Conservation (phyloP, 2,329 filamentous ascomycete genomes). For the Pseudocercospora pini-densiflorae region DNA sequence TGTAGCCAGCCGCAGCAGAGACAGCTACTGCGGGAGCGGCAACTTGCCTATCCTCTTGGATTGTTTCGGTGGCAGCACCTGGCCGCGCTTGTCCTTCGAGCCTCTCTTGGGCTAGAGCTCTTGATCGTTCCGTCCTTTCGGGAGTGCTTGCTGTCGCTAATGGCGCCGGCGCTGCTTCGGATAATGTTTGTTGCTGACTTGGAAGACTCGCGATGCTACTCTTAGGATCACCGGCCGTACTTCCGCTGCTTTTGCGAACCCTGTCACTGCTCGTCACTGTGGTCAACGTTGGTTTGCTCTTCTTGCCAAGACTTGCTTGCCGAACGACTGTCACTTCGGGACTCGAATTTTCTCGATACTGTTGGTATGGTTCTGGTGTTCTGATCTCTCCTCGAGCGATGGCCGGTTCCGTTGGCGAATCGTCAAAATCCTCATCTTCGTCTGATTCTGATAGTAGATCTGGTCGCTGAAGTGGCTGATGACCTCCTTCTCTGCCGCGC, state of each 20-base stretch:
- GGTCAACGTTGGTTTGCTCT: slow-evolving; percentile 53
- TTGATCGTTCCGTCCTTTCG: slow-evolving; percentile 16
- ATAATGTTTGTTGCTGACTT: slow-evolving; percentile 26
- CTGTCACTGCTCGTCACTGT: slow-evolving; percentile 51
- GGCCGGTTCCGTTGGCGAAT: slow-evolving; percentile 19
- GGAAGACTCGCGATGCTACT: slow-evolving; percentile 22
- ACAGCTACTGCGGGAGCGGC: background rate
- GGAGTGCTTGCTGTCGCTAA: slow-evolving; percentile 4
- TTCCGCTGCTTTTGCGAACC: slow-evolving; percentile 24
- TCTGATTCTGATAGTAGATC: slow-evolving; percentile 22
- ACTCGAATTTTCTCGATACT: slow-evolving; percentile 18
- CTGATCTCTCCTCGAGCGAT: slow-evolving; percentile 17
- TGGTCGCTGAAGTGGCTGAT: slow-evolving; percentile 11
- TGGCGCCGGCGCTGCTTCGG: background rate
- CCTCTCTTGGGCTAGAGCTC: slow-evolving; percentile 15
- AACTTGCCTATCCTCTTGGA: background rate
- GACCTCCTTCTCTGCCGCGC: slow-evolving; percentile 14
- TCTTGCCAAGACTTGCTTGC: slow-evolving; percentile 54
- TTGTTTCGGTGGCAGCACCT: slow-evolving; percentile 5
- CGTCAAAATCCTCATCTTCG: slow-evolving; percentile 20
- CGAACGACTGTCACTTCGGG: slow-evolving; percentile 43
- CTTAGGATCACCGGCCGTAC: slow-evolving; percentile 11
- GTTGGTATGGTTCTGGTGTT: slow-evolving; percentile 4
- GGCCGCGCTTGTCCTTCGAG: slow-evolving; percentile 22
- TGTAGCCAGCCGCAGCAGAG: background rate